Base-by-base conservation (phyloP, 345 rosid species). In the Anacardium occidentale region DNA sequence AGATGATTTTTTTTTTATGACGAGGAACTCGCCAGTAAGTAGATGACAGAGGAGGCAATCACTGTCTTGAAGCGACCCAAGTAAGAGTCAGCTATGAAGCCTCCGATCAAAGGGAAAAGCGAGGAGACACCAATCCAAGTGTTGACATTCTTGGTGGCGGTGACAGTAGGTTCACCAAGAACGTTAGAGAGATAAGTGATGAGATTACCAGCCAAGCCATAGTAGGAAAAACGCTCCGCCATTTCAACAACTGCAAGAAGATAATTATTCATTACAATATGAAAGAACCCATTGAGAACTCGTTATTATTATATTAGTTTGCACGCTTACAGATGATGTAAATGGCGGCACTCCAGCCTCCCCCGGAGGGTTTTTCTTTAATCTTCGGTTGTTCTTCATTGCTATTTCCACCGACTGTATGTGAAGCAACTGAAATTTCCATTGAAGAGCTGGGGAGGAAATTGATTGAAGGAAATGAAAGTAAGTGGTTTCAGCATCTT, bases 321-420 rank as follows among this genome's bases (percentile, higher is more conserved):
- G 4, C 40, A 4, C n/a, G 53, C 90, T 82, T 82, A 94, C 98
- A 87, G 55, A 88, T 89, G 81, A 92, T 82, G 82, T 92, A 92
- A 79, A 92, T 71, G 83, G 97, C 98, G n/a, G 97, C 83, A 66
- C 32, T 74, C 98, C 98, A 94, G 55, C 95, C 98, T 60, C 97
- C 91, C 66, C 66, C 85, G 21, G 75, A 48, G 56, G 74, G 17
- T 34, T 44, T 70, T 20, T 42, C 56, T 2, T 21, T 62, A 55
- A 14, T 69, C 58, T 18, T 12, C 40, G 14, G 64, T 29, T 14
- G 40, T 37, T 22, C 32, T 55, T 70, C 59, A 15, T 47, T 10
- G 65, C 62, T 61, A 52, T 58, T 57, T 52, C 76, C 75, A 5
- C 17, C 34, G 58, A 65, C 20, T 0, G 81, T 79, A 68, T 83